These are phyloP conservation scores for Curvularia hawaiiensis DNA, from an alignment of 2,329 filamentous ascomycete genomes.

Conservation along the genomic window DNA sequence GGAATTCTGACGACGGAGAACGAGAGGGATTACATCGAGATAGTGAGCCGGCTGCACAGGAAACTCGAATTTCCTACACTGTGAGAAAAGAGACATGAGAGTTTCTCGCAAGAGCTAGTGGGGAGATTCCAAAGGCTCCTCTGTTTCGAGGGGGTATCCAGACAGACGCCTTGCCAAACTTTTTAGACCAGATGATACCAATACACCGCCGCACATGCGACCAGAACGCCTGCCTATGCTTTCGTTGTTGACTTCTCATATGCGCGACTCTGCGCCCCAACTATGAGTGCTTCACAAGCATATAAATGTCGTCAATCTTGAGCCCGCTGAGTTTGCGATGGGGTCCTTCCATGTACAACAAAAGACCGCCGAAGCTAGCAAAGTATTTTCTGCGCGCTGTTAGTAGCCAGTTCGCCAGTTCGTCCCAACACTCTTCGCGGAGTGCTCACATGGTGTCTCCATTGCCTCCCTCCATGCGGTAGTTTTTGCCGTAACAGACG, in stretches of 20 bases:
- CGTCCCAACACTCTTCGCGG: background rate
- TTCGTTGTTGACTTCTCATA: slow-evolving; percentile 14
- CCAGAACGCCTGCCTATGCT: slow-evolving; percentile 42
- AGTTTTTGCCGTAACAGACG: slow-evolving; percentile 86
- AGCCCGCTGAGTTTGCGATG: slow-evolving; percentile 94
- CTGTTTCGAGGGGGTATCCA: slow-evolving; percentile 35
- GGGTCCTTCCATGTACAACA: slow-evolving; percentile 90
- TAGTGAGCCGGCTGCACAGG: slow-evolving; percentile 76
- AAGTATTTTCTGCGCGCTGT: slow-evolving; percentile 76
- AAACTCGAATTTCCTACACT: slow-evolving; percentile 73
- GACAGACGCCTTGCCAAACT: slow-evolving; percentile 37
- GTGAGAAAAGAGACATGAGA: slow-evolving; percentile 22
- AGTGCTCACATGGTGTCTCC: slow-evolving; percentile 81
- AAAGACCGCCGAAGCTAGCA: slow-evolving; percentile 88
- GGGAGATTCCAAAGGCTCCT: slow-evolving; percentile 22
- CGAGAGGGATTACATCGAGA: slow-evolving; percentile 78
- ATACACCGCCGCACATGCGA: slow-evolving; percentile 25
- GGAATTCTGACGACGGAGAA: slow-evolving; percentile 79
- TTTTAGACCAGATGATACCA: slow-evolving; percentile 38
- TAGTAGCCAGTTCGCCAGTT: slow-evolving; percentile 26
- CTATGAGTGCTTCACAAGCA: slow-evolving; percentile 85
- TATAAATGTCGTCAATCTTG: slow-evolving; percentile 90
- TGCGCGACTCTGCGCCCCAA: background rate
- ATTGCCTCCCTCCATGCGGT: slow-evolving; percentile 83
- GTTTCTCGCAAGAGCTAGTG: background rate